Base-by-base conservation (phyloP, 345 rosid species). In the Eucalyptus fibrosa region DNA sequence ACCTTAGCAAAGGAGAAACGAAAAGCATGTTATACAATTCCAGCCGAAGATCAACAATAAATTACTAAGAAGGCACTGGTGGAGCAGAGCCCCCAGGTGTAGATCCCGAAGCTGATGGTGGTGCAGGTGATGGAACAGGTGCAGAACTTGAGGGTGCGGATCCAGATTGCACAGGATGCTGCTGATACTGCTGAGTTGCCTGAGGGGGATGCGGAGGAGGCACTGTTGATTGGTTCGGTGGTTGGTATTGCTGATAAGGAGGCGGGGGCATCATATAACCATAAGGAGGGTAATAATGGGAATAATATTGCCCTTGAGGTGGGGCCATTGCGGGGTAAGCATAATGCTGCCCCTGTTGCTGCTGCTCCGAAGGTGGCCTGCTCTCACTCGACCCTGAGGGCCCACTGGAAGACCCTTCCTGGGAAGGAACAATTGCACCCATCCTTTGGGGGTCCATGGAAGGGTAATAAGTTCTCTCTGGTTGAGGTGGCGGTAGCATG, bases 361-460 rank as follows among this genome's bases (percentile, higher is more conserved):
- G 95, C 92, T 93, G 91, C 88, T 93, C 95, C 15, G 91, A 34
- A 80, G 93, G 93, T 23, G 95, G 89, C 88, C 91, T 94, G 89
- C 92, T 94, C 89, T 97, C 97, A 5, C 92, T 89, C 12, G 92
- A 87, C 88, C 92, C 91, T 12, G 81, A 59, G 51, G 88, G 89
- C 21, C 88, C 90, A 32, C 88, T 90, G 51, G 95, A 89, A 88
- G 94, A 89, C n/a, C 96, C 97, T 81, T 97, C 99, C 86, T 97
- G 96, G 87, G 95, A 91, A 44, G 95, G 95, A 89, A 96, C 90
- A 90, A 96, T 86, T 7, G 99, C 99, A 86, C 99, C 99, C 99
- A 97, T 97, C 90, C 99, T 92, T 87, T 97, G 99, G 87, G 99
- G 99, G 91, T 97, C 99, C 98, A 97, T 97, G 44, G 99, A 97